A percentile compares a stretch with the other conserved stretches of the same genome.
Evolutionary conservation across 2,329 filamentous ascomycete genomes (phyloP).

Genomic region (Trichophyton rubrum): DNA sequence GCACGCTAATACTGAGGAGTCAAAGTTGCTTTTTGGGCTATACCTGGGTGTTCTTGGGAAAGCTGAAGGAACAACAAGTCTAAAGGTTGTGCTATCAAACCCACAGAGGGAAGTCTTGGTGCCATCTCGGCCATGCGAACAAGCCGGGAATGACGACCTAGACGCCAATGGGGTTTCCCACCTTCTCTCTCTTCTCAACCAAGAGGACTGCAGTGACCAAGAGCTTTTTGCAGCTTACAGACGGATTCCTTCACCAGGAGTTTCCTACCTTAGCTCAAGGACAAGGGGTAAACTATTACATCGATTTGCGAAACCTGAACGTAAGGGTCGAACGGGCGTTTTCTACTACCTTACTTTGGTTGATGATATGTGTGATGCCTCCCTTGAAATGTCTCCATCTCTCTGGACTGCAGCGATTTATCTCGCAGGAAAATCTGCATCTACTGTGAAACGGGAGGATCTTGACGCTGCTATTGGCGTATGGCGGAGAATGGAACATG

Average conservation of each 20-base stretch:
- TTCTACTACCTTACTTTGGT: slow-evolving; percentile 67
- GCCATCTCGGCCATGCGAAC: neutral
- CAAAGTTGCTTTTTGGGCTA: slow-evolving; percentile 10
- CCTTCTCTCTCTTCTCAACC: slow-evolving; percentile 32
- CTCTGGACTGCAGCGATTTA: slow-evolving; percentile 81
- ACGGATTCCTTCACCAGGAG: slow-evolving; percentile 40
- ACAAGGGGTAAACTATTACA: slow-evolving; percentile 54
- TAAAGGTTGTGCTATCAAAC: slow-evolving; percentile 14
- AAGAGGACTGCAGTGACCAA: slow-evolving; percentile 35
- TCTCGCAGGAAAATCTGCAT: slow-evolving; percentile 61
- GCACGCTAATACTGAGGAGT: neutral
- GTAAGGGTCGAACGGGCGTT: slow-evolving; percentile 45
- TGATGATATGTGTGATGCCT: slow-evolving; percentile 66
- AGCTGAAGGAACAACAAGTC: slow-evolving; percentile 10
- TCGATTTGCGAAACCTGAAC: slow-evolving; percentile 47
- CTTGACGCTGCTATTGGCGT: slow-evolving; percentile 58
- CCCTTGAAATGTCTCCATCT: slow-evolving; percentile 51
- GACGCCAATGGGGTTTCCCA: slow-evolving; percentile 27
- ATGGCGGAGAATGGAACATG: slow-evolving; percentile 82
- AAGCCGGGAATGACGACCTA: slow-evolving; percentile 13
- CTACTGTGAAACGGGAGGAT: slow-evolving; percentile 45
- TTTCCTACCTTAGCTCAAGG: slow-evolving; percentile 37
- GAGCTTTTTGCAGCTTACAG: slow-evolving; percentile 43
- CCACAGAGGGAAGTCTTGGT: slow-evolving; percentile 12
- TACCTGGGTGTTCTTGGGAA: slow-evolving; percentile 12